These are phyloP conservation scores for Hippophae gyantsensis DNA, from an alignment of 306 rosid species.

Conservation along the genomic window DNA sequence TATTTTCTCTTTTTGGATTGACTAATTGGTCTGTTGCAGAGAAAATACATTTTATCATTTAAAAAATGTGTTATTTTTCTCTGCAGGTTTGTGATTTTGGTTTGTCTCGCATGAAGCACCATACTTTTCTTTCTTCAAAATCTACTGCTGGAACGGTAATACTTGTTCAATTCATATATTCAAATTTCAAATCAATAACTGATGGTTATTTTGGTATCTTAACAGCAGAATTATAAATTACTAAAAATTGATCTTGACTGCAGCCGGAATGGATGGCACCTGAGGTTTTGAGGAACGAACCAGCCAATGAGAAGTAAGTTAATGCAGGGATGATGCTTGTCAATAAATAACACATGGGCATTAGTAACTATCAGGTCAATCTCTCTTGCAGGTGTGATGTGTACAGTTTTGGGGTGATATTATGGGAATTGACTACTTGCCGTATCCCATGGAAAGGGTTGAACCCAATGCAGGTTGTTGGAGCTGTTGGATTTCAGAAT, in stretches of 20 bases:
- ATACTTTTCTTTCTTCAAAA: constrained; percentile 86
- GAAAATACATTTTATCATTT: constrained; percentile 5
- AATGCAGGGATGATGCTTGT: constrained; percentile 6
- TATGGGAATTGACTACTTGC: constrained; percentile 82
- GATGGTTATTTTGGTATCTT: background rate
- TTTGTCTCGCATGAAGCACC: constrained; percentile 86
- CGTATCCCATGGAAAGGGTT: constrained; percentile 86
- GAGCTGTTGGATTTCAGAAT: constrained; percentile 98
- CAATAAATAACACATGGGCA: constrained; percentile 5
- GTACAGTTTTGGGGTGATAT: constrained; percentile 93
- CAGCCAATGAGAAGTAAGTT: constrained; percentile 88
- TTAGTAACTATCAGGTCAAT: constrained; percentile 16
- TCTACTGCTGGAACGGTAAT: constrained; percentile 99
- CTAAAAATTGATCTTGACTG: constrained; percentile 24
- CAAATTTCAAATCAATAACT: background rate
- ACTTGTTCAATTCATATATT: background rate
- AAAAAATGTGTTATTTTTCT: constrained; percentile 14
- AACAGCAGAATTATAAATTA: constrained; percentile 4
- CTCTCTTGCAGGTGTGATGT: constrained; percentile 85
- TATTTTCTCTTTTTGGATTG: background rate
- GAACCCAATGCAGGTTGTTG: constrained; percentile 99
- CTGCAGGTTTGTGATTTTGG: constrained; percentile 95
- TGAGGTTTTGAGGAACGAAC: constrained; percentile 88
- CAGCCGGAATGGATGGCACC: constrained; percentile 99
- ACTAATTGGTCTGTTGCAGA: constrained; percentile 11